phyloP scores from a whole-genome alignment of 1,284 basidiomycete genomes.

The Trichosporon faecale region DNA sequence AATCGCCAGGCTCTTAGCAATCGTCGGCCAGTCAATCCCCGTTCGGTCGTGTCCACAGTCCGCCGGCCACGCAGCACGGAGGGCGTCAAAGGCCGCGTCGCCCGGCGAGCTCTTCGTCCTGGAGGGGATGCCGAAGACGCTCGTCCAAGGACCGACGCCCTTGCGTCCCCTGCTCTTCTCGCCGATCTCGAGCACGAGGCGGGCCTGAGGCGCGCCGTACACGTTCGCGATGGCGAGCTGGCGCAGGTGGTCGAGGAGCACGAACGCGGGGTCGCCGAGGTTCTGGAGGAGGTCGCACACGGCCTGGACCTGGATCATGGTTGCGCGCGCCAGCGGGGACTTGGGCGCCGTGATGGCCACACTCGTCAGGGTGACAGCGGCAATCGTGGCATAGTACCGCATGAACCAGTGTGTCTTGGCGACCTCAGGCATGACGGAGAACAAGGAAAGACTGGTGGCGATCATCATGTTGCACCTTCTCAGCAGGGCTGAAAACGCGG shows the following conservation, averaged over 20 bases:
- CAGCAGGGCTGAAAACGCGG: not conserved
- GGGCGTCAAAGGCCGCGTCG: not conserved
- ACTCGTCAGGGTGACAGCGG: not conserved
- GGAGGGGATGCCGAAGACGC: not conserved
- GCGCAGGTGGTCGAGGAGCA: not conserved
- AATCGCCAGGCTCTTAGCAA: slow-evolving; percentile 1
- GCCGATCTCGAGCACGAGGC: slow-evolving; percentile 5
- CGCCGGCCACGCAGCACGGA: not conserved
- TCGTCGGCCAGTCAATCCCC: not conserved
- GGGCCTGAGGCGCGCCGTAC: not conserved
- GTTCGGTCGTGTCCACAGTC: slow-evolving; percentile 5
- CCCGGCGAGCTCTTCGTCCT: not conserved
- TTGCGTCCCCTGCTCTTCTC: not conserved
- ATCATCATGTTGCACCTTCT: slow-evolving; percentile 6
- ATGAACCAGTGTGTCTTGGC: slow-evolving; percentile 2
- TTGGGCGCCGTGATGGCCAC: slow-evolving; percentile 3
- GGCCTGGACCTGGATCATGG: slow-evolving; percentile 5
- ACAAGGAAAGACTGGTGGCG: not conserved
- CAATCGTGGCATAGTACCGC: slow-evolving; percentile 5
- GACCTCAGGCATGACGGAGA: slow-evolving; percentile 5
- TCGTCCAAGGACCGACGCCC: not conserved
- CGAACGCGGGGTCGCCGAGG: not conserved
- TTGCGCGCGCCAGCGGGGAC: not conserved
- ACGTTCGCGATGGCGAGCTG: not conserved
- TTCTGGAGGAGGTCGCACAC: slow-evolving; percentile 2